These are phyloP conservation scores for Fragaria ananassa DNA, from an alignment of 306 rosid genomes.

Conservation along the genomic window DNA sequence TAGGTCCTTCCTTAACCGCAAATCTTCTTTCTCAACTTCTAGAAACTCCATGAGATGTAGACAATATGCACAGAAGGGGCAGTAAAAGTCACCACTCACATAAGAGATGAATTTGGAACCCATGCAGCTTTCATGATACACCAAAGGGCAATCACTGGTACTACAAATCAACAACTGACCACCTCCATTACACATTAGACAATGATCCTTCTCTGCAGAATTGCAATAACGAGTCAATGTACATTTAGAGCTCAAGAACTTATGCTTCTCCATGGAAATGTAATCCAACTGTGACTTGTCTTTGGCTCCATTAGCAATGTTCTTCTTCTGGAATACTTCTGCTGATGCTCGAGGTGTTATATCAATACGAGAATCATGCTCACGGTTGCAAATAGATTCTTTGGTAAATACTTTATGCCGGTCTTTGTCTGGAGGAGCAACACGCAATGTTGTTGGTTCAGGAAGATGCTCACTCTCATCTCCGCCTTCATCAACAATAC, in stretches of 20 bases:
- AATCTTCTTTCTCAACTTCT: conserved; percentile 56
- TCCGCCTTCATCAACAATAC: conserved; percentile 19
- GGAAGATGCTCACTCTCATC: conserved; percentile 16
- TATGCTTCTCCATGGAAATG: conserved; percentile 37
- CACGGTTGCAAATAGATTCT: conserved; percentile 20
- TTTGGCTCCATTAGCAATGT: conserved; percentile 31
- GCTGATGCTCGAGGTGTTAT: conserved; percentile 18
- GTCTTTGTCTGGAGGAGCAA: conserved; percentile 16
- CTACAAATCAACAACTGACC: conserved; percentile 56
- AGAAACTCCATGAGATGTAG: conserved; percentile 47
- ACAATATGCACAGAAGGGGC: conserved; percentile 73
- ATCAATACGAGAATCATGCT: conserved; percentile 25
- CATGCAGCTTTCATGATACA: conserved; percentile 62
- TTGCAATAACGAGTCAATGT: conserved; percentile 31
- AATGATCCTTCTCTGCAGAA: conserved; percentile 28
- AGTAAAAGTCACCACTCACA: conserved; percentile 39
- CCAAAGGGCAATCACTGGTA: conserved; percentile 51
- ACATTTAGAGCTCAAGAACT: conserved; percentile 38
- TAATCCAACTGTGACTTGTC: conserved; percentile 18
- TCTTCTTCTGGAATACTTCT: conserved; percentile 27
- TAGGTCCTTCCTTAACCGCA: conserved; percentile 48
- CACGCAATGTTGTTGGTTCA: conserved; percentile 21
- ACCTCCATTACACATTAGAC: conserved; percentile 63
- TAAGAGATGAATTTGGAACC: conserved; percentile 38
- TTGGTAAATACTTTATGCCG: neutral